Conservation (phyloP, 257 asterid genomes). For the Nicotiana sylvestris region DNA sequence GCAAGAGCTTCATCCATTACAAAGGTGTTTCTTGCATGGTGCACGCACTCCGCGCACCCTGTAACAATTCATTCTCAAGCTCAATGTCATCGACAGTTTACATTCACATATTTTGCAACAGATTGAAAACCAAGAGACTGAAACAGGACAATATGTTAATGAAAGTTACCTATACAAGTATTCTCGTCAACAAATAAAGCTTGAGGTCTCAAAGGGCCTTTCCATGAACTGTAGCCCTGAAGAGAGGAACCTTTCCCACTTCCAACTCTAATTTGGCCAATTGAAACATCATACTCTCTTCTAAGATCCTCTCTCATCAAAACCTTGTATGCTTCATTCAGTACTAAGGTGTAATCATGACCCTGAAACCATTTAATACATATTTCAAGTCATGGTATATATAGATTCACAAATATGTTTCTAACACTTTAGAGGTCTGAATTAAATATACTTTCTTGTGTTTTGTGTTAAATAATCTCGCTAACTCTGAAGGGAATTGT, state of each 20-base stretch:
- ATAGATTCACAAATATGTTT: too few relatives aligned
- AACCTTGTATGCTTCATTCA: conserved; percentile 53
- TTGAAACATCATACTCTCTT: conserved; percentile 36
- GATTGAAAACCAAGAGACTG: too few relatives aligned
- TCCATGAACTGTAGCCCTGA: conserved; percentile 36
- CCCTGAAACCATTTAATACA: too few relatives aligned
- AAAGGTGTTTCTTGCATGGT: conserved; percentile 49
- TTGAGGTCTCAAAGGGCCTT: conserved; percentile 40
- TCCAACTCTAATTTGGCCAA: background rate
- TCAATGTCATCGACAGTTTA: background rate
- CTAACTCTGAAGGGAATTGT: too few relatives aligned
- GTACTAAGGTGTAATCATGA: conserved; percentile 9
- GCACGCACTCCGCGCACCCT: conserved; percentile 67
- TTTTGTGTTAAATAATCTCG: too few relatives aligned
- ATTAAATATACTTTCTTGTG: too few relatives aligned
- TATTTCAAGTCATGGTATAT: too few relatives aligned
- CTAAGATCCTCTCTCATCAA: conserved; percentile 37
- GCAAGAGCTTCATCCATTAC: conserved; percentile 55
- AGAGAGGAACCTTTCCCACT: conserved; percentile 10
- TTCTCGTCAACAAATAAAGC: conserved; percentile 61
- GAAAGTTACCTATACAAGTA: conserved; percentile 40
- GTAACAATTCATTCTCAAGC: background rate
- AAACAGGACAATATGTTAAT: too few relatives aligned
- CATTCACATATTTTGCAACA: background rate
- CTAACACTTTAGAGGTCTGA: too few relatives aligned